Evolutionary conservation across 768 basidiomycete species (phyloP).

Genomic region (Dacryopinax spathularia): DNA sequence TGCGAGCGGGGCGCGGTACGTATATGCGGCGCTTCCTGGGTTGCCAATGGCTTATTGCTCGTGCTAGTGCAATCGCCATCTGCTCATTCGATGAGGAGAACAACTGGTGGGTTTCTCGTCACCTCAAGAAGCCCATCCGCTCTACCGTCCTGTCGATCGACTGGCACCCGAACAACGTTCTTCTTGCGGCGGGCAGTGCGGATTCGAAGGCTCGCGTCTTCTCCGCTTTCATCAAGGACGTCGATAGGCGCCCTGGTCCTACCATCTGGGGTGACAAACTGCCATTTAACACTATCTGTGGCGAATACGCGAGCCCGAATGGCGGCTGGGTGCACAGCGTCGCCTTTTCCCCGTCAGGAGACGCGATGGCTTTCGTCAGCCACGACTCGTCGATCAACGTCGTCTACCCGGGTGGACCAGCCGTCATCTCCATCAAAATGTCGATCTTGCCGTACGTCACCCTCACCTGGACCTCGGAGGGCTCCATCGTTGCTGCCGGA

Average conservation of each 20-base stretch:
- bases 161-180: constrained; percentile 98
- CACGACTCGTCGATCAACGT: constrained; percentile 90
- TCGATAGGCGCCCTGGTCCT: constrained; percentile 82
- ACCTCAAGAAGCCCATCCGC: constrained; percentile 92
- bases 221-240: constrained; percentile 96
- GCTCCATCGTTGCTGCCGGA: constrained; percentile 75
- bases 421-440: constrained; percentile 57
- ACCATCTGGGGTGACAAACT: constrained; percentile 96
- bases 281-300: constrained; percentile 94
- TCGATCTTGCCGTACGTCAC: constrained; percentile 71
- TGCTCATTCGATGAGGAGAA: constrained; percentile 96
- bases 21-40: constrained; percentile 9
- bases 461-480: constrained; percentile 74
- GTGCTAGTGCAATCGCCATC: constrained; percentile 72
- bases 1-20: constrained; percentile 81
- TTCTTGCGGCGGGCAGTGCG: constrained; percentile 91
- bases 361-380: constrained; percentile 81
- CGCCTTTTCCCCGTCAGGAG: constrained; percentile 93
- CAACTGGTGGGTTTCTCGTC: constrained; percentile 98
- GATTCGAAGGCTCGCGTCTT: constrained; percentile 97
- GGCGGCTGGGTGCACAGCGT: constrained; percentile 98
- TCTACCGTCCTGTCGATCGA: constrained; percentile 89
- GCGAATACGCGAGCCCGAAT: constrained; percentile 73
- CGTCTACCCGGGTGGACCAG: constrained; percentile 71
- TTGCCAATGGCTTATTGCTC: not conserved